Percentiles rank a stretch among this genome's conserved stretches.
These are phyloP conservation scores for Suillus subluteus DNA, from an alignment of 768 basidiomycete species.

Conservation along the genomic window DNA sequence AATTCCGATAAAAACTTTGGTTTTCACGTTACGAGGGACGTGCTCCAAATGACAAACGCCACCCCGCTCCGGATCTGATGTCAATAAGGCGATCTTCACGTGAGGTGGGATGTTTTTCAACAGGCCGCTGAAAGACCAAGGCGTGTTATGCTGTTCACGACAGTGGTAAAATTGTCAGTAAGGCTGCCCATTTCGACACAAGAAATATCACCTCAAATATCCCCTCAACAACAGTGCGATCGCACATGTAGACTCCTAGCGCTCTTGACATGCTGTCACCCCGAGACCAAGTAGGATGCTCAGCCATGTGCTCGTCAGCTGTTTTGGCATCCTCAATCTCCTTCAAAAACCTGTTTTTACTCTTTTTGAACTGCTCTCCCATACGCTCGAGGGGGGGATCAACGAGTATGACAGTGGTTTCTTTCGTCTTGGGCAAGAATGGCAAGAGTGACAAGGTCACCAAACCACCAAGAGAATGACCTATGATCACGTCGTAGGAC, in stretches of 20 bases:
- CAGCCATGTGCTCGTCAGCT: slow-evolving; percentile 6
- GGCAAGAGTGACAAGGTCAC: slow-evolving; percentile 19
- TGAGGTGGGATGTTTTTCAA: slow-evolving; percentile 12
- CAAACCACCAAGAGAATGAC: slow-evolving; percentile 24
- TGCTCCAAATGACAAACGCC: slow-evolving; percentile 19
- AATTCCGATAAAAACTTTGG: slow-evolving; percentile 12
- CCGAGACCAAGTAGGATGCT: slow-evolving; percentile 16
- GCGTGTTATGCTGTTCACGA: slow-evolving; percentile 16
- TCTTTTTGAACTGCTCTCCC: not conserved
- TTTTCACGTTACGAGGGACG: slow-evolving; percentile 12
- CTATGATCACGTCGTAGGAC: slow-evolving; percentile 22
- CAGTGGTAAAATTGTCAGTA: not conserved
- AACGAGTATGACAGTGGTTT: slow-evolving; percentile 14
- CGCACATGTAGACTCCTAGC: slow-evolving; percentile 13
- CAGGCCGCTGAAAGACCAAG: slow-evolving; percentile 19
- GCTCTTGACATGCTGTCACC: slow-evolving; percentile 14
- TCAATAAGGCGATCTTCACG: slow-evolving; percentile 15
- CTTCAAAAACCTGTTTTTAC: not conserved
- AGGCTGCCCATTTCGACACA: not conserved
- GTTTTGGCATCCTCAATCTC: slow-evolving; percentile 6
- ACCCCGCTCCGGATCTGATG: slow-evolving; percentile 14
- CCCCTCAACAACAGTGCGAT: slow-evolving; percentile 9
- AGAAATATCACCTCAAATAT: slow-evolving; percentile 13
- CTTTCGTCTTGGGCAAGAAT: slow-evolving; percentile 13
- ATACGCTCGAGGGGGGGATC: slow-evolving; percentile 17